Evolutionary conservation across 306 rosid species (phyloP).

Genomic region (Quercus suber): DNA sequence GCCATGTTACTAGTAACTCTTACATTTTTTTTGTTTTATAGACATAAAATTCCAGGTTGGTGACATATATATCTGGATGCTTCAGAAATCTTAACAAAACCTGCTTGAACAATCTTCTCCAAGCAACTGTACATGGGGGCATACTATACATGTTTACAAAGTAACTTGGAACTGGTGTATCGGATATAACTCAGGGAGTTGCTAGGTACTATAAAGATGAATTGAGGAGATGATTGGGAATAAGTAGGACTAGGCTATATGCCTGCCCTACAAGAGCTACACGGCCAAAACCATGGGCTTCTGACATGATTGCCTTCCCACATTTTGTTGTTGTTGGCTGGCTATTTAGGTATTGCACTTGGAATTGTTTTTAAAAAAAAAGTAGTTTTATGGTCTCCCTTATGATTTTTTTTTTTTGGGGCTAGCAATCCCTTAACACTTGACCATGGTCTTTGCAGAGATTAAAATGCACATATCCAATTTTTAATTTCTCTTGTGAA

Average conservation of each 20-base stretch:
- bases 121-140: background rate
- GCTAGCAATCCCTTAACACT: too few relatives aligned
- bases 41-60: background rate
- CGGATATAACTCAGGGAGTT: background rate
- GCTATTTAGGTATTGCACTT: too few relatives aligned
- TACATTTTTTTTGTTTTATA: background rate
- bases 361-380: too few relatives aligned
- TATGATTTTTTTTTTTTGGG: too few relatives aligned
- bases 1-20: conserved; percentile 1
- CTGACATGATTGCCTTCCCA: too few relatives aligned
- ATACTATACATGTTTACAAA: background rate
- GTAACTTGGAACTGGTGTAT: background rate
- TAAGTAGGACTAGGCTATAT: background rate
- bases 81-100: background rate
- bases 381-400: too few relatives aligned
- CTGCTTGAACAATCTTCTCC: background rate
- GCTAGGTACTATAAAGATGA: background rate
- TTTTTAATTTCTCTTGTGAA: too few relatives aligned
- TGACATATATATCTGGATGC: background rate
- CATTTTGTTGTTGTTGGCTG: too few relatives aligned
- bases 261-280: too few relatives aligned
- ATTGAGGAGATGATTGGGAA: background rate
- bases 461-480: too few relatives aligned
- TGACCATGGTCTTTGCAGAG: too few relatives aligned
- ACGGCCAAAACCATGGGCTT: too few relatives aligned